Conservation (phyloP, 176 grass and related monocot species). For the Zea luxurians region DNA sequence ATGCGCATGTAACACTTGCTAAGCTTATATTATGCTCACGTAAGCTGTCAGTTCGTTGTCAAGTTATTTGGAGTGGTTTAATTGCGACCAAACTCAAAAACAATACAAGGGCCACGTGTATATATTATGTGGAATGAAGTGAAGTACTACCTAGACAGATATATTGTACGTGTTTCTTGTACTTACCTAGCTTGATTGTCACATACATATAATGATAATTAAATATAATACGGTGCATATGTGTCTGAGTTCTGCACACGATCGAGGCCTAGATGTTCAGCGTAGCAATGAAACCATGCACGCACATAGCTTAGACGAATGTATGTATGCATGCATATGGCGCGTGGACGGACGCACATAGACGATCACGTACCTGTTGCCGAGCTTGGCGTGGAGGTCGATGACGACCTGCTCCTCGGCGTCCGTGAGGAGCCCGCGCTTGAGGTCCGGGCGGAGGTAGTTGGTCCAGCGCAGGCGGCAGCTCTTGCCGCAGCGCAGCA, state of each 20-base stretch:
- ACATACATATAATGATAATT: not conserved
- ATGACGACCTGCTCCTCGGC: conserved; percentile 83
- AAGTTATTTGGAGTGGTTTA: conserved; percentile 18
- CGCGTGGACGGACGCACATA: not conserved
- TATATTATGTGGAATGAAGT: not conserved
- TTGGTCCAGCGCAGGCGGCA: conserved; percentile 93
- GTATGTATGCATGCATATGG: not conserved
- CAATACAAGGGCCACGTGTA: not conserved
- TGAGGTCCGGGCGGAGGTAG: conserved; percentile 90
- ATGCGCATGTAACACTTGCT: not conserved
- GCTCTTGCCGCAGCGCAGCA: conserved; percentile 93
- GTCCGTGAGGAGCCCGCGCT: conserved; percentile 82
- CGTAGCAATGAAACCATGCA: not conserved
- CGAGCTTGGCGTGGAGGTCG: conserved; percentile 82
- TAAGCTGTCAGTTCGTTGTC: conserved; percentile 1
- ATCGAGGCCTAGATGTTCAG: not conserved
- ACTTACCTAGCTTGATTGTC: not conserved
- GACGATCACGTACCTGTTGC: conserved; percentile 58
- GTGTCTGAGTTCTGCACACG: not conserved
- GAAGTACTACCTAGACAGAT: not conserved
- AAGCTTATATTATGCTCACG: not conserved
- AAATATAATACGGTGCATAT: not conserved
- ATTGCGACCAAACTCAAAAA: conserved; percentile 6
- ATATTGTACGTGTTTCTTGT: conserved; percentile 8
- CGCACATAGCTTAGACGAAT: not conserved